These are phyloP conservation scores for Colletotrichum noveboracense DNA, from an alignment of 2,329 filamentous ascomycete species.

Conservation along the genomic window DNA sequence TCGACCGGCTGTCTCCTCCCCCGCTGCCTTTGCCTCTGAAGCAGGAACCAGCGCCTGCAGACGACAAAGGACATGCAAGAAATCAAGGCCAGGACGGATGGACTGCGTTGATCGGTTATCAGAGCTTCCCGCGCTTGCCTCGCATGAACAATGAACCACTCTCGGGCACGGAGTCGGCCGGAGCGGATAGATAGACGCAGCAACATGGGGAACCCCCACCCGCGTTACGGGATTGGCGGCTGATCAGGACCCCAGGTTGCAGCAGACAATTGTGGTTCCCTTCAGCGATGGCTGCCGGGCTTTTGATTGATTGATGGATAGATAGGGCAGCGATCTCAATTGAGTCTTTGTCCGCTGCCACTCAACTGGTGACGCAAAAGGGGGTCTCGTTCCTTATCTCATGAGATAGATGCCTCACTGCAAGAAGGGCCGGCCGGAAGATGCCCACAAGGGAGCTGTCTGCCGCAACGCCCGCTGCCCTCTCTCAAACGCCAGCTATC, in stretches of 20 bases:
- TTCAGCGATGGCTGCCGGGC: neutral
- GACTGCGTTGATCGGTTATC: neutral
- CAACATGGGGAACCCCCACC: neutral
- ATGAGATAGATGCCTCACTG: neutral
- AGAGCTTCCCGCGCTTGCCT: neutral
- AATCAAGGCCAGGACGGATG: neutral
- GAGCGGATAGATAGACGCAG: neutral
- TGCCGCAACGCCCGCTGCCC: neutral
- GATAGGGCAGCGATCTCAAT: neutral
- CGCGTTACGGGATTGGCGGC: neutral
- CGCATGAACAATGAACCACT: neutral
- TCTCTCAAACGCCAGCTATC: neutral
- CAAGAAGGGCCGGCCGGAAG: neutral
- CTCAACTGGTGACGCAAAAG: neutral
- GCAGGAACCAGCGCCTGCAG: neutral
- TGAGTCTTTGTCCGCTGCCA: neutral
- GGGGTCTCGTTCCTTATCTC: neutral
- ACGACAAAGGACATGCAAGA: neutral
- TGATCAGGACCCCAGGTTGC: neutral
- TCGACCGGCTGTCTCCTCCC: neutral
- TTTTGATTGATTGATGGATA: neutral
- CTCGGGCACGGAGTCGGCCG: neutral
- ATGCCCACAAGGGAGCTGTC: neutral
- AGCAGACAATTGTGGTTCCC: neutral
- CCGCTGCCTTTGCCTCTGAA: neutral